Evolutionary conservation across 2,329 filamentous ascomycete genomes (phyloP).

Genomic region (Fusarium sp.): DNA sequence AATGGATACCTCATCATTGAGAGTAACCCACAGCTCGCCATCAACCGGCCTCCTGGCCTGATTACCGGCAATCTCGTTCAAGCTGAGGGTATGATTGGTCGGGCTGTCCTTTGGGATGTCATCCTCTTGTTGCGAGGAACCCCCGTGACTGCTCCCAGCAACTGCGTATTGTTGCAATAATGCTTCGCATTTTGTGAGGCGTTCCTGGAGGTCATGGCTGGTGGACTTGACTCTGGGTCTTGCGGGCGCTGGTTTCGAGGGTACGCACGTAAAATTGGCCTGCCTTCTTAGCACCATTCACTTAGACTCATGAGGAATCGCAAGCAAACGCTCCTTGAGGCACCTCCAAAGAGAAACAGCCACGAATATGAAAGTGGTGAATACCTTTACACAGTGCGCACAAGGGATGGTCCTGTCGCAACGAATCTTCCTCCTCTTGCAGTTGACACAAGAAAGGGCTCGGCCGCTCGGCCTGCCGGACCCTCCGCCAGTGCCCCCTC

Average conservation of each 20-base stretch:
- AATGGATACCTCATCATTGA: neutral
- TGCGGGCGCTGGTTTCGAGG: neutral
- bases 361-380: neutral
- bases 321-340: neutral
- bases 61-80: neutral
- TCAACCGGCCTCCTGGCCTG: neutral
- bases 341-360: neutral
- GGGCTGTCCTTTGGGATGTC: neutral
- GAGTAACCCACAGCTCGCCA: neutral
- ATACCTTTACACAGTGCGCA: conserved; percentile 1
- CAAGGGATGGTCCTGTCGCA: neutral
- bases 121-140: neutral
- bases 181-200: neutral
- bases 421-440: neutral
- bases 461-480: neutral
- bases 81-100: neutral
- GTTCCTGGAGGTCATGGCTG: neutral
- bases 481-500: neutral
- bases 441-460: conserved; percentile 1
- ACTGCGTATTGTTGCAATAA: neutral
- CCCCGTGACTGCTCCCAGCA: neutral
- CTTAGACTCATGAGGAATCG: neutral
- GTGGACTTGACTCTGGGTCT: neutral
- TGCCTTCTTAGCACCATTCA: neutral
- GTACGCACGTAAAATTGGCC: neutral